These are phyloP conservation scores for Botryosphaeria agaves DNA, from an alignment of 2,329 filamentous ascomycete genomes.

Conservation along the genomic window DNA sequence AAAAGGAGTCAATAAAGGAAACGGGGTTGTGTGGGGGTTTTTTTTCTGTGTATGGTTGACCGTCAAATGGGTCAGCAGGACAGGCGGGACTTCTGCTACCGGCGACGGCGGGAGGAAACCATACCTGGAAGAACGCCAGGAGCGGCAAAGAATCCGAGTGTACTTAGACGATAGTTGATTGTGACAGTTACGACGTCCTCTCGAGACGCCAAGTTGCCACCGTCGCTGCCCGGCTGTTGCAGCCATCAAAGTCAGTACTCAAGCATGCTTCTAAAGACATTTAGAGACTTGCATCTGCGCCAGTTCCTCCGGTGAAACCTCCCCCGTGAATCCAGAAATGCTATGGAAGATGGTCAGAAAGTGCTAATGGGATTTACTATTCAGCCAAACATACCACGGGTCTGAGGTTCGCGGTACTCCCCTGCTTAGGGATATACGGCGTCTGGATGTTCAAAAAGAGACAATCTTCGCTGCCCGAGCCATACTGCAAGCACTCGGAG, in stretches of 20 bases:
- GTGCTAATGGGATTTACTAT: neutral
- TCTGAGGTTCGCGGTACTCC: neutral
- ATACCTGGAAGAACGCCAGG: constrained; percentile 23
- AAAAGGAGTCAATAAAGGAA: too few species aligned
- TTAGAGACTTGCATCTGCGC: constrained; percentile 3
- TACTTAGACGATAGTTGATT: constrained; percentile 43
- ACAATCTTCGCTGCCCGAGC: constrained; percentile 19
- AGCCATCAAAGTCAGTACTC: neutral
- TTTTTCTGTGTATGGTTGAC: too few species aligned
- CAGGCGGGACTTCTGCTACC: neutral
- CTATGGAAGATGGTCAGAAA: neutral
- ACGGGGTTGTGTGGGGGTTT: too few species aligned
- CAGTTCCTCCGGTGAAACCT: constrained; percentile 34
- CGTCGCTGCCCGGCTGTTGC: constrained; percentile 23
- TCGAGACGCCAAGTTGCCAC: constrained; percentile 38
- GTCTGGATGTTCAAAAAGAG: constrained; percentile 17
- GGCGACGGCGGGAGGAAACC: constrained; percentile 16
- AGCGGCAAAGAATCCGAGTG: constrained; percentile 40
- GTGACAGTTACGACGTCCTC: constrained; percentile 41
- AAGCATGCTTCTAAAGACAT: neutral
- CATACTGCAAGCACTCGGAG: constrained; percentile 24
- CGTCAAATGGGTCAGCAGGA: too few species aligned
- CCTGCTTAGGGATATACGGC: too few species aligned
- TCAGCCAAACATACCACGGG: neutral
- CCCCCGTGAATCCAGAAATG: constrained; percentile 37